Percentiles rank a stretch among this genome's conserved stretches.
Conservation (phyloP, 306 rosid species). For the Dryas octopetala region DNA sequence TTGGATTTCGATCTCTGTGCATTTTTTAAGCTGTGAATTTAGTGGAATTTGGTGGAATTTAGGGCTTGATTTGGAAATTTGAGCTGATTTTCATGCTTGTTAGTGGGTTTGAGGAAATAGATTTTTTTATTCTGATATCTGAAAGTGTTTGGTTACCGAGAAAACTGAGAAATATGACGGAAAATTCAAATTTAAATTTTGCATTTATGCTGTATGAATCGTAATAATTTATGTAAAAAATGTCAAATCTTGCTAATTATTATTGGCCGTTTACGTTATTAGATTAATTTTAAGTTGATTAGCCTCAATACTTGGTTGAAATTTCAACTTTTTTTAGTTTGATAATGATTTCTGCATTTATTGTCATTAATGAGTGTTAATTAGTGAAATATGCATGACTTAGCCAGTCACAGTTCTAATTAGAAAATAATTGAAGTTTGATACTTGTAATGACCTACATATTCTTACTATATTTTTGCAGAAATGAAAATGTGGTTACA, state of each 20-base stretch:
- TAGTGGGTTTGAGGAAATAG: conserved; percentile 25
- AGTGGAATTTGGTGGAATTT: conserved; percentile 16
- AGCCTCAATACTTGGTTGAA: conserved; percentile 21
- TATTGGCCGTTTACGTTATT: neutral
- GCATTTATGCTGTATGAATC: conserved; percentile 17
- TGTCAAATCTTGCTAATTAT: conserved; percentile 9
- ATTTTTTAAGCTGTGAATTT: conserved; percentile 25
- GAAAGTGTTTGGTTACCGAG: conserved; percentile 25
- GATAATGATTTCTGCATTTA: conserved; percentile 19
- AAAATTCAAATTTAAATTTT: conserved; percentile 5
- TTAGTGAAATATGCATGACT: conserved; percentile 15
- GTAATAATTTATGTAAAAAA: neutral
- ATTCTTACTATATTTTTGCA: conserved; percentile 35
- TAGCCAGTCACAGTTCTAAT: conserved; percentile 13
- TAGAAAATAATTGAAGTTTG: conserved; percentile 18
- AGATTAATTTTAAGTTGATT: conserved; percentile 19
- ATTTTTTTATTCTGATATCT: conserved; percentile 23
- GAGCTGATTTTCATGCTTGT: conserved; percentile 25
- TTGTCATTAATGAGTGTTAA: neutral
- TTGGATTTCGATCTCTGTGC: conserved; percentile 31
- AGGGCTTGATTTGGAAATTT: conserved; percentile 34
- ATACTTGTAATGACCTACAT: conserved; percentile 13
- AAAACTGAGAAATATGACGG: conserved; percentile 15
- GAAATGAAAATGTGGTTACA: conserved; percentile 50
- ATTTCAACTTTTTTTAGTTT: conserved; percentile 7